Percentiles rank a stretch among this genome's conserved stretches.
These are phyloP conservation scores for Pleurotus sapidus DNA, from an alignment of 768 basidiomycete species.

Conservation along the genomic window DNA sequence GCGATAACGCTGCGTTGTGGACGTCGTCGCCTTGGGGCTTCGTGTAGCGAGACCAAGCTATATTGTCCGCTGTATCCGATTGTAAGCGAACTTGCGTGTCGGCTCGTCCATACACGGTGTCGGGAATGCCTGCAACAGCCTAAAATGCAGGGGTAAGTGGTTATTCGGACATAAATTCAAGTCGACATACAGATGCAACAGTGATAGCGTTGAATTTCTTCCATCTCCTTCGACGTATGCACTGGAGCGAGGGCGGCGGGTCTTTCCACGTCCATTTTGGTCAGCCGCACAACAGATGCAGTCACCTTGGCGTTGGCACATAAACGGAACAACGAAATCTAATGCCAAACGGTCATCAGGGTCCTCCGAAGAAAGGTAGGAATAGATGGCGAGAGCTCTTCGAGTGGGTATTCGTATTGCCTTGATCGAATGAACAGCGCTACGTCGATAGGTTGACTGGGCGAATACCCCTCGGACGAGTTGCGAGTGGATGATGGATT, in stretches of 20 bases:
- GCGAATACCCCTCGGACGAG: constrained; percentile 83
- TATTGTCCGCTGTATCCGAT: constrained; percentile 82
- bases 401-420: constrained; percentile 22
- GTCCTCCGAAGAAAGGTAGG: constrained; percentile 91
- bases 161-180: background rate
- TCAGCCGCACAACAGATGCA: constrained; percentile 74
- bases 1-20: constrained; percentile 37
- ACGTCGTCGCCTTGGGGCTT: constrained; percentile 10
- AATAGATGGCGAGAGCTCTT: constrained; percentile 56
- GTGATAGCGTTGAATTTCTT: constrained; percentile 27
- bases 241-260: constrained; percentile 19
- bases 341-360: constrained; percentile 90
- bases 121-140: constrained; percentile 45
- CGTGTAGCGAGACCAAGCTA: constrained; percentile 66
- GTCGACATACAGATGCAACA: background rate
- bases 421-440: constrained; percentile 79
- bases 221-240: constrained; percentile 14
- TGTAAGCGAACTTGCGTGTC: constrained; percentile 66
- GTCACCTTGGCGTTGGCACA: constrained; percentile 64
- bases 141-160: background rate
- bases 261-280: constrained; percentile 38
- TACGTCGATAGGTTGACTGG: constrained; percentile 67
- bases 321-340: constrained; percentile 82
- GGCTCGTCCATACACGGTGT: constrained; percentile 67
- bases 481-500: constrained; percentile 66